These are phyloP conservation scores for Lathyrus aphaca DNA, from an alignment of 306 rosid genomes.

Conservation along the genomic window DNA sequence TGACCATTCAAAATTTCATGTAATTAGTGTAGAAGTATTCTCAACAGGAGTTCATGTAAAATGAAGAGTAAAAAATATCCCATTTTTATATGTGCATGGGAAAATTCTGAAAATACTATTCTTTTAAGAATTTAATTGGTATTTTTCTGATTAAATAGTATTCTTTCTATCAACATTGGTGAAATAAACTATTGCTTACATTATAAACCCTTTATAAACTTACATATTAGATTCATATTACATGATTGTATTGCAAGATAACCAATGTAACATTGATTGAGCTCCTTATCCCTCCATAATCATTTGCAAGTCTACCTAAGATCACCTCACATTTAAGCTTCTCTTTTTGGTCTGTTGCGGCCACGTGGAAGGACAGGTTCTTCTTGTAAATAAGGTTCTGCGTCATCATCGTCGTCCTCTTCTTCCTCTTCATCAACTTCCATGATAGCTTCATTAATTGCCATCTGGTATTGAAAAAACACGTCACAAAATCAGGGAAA, in stretches of 20 bases:
- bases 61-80: not conserved
- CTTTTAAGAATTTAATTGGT: slow-evolving; percentile 8
- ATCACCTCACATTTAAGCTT: slow-evolving; percentile 47
- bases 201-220: slow-evolving; percentile 19
- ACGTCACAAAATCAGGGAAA: slow-evolving; percentile 21
- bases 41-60: not conserved
- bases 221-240: slow-evolving; percentile 20
- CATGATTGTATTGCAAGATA: slow-evolving; percentile 20
- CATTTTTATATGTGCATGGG: not conserved
- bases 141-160: slow-evolving; percentile 20
- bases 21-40: not conserved
- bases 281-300: slow-evolving; percentile 23
- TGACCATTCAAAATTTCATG: not conserved
- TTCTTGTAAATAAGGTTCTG: slow-evolving; percentile 45
- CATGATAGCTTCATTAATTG: slow-evolving; percentile 71
- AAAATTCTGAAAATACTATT: not conserved
- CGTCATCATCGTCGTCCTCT: slow-evolving; percentile 28
- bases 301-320: slow-evolving; percentile 22
- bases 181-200: slow-evolving; percentile 13
- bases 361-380: slow-evolving; percentile 64
- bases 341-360: slow-evolving; percentile 86
- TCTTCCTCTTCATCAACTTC: slow-evolving; percentile 52
- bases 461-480: slow-evolving; percentile 57
- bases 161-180: slow-evolving; percentile 24
- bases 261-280: slow-evolving; percentile 13